Conservation (phyloP, 257 asterid genomes). For the Euphrasia confusa region DNA sequence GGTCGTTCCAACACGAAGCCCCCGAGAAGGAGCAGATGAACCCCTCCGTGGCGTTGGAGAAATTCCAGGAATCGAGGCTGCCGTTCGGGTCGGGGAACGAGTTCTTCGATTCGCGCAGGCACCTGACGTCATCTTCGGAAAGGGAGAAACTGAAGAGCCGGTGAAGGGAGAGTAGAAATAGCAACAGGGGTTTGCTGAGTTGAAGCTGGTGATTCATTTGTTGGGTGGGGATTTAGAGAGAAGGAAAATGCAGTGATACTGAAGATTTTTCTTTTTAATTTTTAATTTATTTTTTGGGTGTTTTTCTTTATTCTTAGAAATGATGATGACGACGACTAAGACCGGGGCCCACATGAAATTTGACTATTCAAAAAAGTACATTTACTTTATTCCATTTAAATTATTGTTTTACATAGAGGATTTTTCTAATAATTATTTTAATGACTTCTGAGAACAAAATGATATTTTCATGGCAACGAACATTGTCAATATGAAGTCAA, state of each 20-base stretch:
- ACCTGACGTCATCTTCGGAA: constrained; percentile 51
- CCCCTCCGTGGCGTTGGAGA: constrained; percentile 40
- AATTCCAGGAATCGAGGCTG: constrained; percentile 42
- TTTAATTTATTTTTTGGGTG: not conserved
- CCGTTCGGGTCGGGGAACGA: constrained; percentile 48
- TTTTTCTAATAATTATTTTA: too few species aligned
- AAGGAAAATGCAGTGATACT: not conserved
- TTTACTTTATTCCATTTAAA: too few species aligned
- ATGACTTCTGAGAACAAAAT: too few species aligned
- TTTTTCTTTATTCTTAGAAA: not conserved
- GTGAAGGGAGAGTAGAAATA: constrained; percentile 16
- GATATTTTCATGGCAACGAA: too few species aligned
- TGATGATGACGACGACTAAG: too few species aligned
- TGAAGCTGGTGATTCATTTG: constrained; percentile 26
- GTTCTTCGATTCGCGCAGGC: constrained; percentile 39
- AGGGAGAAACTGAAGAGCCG: constrained; percentile 10
- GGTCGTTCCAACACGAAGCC: constrained; percentile 69
- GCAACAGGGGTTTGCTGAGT: constrained; percentile 20
- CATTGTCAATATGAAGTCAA: too few species aligned
- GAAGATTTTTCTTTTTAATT: constrained; percentile 17
- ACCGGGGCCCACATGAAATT: too few species aligned
- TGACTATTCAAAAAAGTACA: too few species aligned
- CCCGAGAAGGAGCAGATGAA: constrained; percentile 52
- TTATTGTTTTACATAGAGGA: too few species aligned
- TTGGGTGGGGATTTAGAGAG: not conserved